Evolutionary conservation across 2,329 filamentous ascomycete species (phyloP).

Genomic region (Fusarium buharicum): DNA sequence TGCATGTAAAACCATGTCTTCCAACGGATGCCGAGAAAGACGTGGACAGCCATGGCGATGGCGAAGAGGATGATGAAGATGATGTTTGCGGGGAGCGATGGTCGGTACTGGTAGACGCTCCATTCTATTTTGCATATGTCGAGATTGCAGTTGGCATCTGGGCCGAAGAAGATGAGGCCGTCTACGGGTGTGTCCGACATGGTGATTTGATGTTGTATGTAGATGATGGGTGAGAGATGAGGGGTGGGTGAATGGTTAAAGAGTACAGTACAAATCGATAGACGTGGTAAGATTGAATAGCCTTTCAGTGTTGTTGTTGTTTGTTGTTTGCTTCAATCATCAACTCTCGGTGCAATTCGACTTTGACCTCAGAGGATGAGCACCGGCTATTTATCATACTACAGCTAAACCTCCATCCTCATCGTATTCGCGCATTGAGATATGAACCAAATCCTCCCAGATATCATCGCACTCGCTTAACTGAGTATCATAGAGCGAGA

Average conservation of each 20-base stretch:
- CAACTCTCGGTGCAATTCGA: no score
- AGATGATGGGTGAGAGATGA: background rate
- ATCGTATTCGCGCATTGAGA: background rate
- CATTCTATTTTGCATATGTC: slow-evolving; percentile 57
- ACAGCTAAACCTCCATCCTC: background rate
- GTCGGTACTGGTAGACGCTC: slow-evolving; percentile 60
- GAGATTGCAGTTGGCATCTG: slow-evolving; percentile 61
- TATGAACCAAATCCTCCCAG: background rate
- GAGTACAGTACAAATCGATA: background rate
- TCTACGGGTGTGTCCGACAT: slow-evolving; percentile 27
- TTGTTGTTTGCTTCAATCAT: no score
- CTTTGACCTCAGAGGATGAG: no score
- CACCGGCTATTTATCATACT: background rate
- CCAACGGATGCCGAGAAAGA: slow-evolving; percentile 55
- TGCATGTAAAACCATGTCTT: slow-evolving; percentile 56
- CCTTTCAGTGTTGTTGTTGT: no score
- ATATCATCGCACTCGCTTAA: slow-evolving; percentile 23
- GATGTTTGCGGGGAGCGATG: slow-evolving; percentile 55
- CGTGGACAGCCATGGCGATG: slow-evolving; percentile 58
- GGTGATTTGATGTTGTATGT: background rate
- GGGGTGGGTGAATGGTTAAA: no score
- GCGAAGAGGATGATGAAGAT: slow-evolving; percentile 57
- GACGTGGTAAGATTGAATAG: background rate
- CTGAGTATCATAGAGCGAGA: background rate
- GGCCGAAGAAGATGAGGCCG: slow-evolving; percentile 54